phyloP scores from a whole-genome alignment of 176 grass and related monocot genomes.

The Oryza rufipogon region DNA sequence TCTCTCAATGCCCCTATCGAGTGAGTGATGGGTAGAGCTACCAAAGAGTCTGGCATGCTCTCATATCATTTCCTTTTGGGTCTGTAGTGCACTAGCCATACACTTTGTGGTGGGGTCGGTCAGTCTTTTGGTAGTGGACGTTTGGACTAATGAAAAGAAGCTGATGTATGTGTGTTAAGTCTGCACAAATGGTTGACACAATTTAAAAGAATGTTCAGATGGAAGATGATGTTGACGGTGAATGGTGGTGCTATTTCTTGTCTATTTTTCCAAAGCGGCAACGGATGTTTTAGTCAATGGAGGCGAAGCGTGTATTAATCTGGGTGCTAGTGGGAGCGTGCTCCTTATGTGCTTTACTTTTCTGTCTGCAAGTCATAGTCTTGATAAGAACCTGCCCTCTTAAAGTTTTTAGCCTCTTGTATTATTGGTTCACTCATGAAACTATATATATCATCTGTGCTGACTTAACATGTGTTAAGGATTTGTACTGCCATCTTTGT shows the following conservation, averaged over 20 bases:
- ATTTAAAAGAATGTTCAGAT: constrained; percentile 51
- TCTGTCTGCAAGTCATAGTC: constrained; percentile 48
- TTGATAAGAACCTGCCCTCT: constrained; percentile 49
- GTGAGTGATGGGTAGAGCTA: constrained; percentile 47
- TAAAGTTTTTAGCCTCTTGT: constrained; percentile 38
- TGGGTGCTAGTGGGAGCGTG: constrained; percentile 57
- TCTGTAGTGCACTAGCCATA: constrained; percentile 83
- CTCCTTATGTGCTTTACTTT: constrained; percentile 54
- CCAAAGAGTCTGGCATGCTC: constrained; percentile 45
- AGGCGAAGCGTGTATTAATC: constrained; percentile 49
- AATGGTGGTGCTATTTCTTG: constrained; percentile 46
- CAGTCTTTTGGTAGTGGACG: constrained; percentile 57
- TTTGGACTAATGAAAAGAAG: constrained; percentile 66
- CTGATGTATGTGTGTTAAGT: constrained; percentile 52
- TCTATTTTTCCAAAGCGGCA: constrained; percentile 43
- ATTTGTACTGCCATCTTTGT: constrained; percentile 30
- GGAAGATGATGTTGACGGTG: constrained; percentile 58
- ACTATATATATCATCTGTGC: constrained; percentile 32
- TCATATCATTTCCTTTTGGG: constrained; percentile 52
- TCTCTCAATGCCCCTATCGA: constrained; percentile 58
- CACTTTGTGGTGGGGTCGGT: constrained; percentile 66
- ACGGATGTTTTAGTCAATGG: constrained; percentile 41
- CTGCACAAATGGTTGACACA: constrained; percentile 66
- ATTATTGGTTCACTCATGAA: constrained; percentile 30
- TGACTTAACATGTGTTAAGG: constrained; percentile 41